Conservation (phyloP, 805 yeast species). For the Vanderwaltozyma yarrowii region DNA sequence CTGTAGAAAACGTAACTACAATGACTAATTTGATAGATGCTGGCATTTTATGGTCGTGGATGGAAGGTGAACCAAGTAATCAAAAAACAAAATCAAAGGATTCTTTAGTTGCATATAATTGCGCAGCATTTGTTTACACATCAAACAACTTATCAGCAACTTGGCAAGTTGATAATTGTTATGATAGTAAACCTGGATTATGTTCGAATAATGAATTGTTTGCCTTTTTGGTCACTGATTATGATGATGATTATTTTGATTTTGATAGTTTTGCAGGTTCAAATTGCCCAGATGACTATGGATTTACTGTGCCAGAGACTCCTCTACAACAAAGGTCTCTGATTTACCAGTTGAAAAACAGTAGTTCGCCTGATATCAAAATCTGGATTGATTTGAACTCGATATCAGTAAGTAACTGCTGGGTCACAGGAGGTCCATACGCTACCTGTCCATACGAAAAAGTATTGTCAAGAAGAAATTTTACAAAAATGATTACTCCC, state of each 20-base stretch:
- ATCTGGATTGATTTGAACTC: constrained; percentile 79
- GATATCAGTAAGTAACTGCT: constrained; percentile 61
- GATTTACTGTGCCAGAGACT: constrained; percentile 40
- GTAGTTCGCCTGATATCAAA: constrained; percentile 4
- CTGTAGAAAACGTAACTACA: constrained; percentile 12
- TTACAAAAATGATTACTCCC: constrained; percentile 57
- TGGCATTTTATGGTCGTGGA: constrained; percentile 68
- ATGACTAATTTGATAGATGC: constrained; percentile 27
- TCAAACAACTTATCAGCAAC: constrained; percentile 30
- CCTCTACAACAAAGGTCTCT: constrained; percentile 36
- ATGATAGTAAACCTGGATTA: constrained; percentile 38
- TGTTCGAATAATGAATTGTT: constrained; percentile 42
- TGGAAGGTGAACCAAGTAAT: constrained; percentile 39
- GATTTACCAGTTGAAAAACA: constrained; percentile 7
- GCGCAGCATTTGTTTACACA: constrained; percentile 32
- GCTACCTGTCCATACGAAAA: constrained; percentile 70
- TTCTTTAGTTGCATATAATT: constrained; percentile 31
- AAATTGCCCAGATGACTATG: constrained; percentile 30
- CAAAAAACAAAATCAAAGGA: constrained; percentile 11
- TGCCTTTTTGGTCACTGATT: constrained; percentile 35
- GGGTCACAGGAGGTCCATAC: constrained; percentile 76
- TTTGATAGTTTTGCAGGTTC: constrained; percentile 15
- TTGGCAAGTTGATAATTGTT: constrained; percentile 64
- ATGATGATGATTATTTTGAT: constrained; percentile 36
- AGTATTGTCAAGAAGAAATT: constrained; percentile 42